These are phyloP conservation scores for Trametes hirsuta DNA, from an alignment of 1,284 basidiomycete genomes.

Conservation along the genomic window DNA sequence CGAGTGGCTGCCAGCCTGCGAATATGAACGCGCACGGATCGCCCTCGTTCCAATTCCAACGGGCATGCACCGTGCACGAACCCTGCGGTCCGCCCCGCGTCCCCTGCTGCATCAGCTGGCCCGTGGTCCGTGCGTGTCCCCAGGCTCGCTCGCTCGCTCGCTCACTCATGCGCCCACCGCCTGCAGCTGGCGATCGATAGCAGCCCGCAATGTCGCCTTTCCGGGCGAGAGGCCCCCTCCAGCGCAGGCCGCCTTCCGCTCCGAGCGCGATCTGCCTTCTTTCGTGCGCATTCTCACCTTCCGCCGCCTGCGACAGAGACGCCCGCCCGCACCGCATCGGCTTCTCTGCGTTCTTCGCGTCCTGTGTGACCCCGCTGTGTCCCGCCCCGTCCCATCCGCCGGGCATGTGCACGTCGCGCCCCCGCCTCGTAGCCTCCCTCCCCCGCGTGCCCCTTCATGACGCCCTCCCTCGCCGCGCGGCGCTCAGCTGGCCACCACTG, in stretches of 20 bases:
- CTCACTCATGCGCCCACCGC: neutral
- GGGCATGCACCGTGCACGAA: neutral
- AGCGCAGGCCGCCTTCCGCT: conserved; percentile 5
- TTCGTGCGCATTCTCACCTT: neutral
- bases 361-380: neutral
- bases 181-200: conserved; percentile 15
- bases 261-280: neutral
- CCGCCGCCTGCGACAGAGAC: neutral
- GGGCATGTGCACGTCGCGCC: neutral
- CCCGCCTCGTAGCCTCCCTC: neutral
- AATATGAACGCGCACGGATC: neutral
- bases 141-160: too few species aligned
- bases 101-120: conserved; percentile 14
- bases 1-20: conserved; percentile 2
- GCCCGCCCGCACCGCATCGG: neutral
- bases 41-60: neutral
- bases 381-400: neutral
- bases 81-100: neutral
- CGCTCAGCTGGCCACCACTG: conserved; percentile 2
- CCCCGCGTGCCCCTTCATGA: too few species aligned
- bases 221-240: neutral
- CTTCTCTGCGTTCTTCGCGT: neutral
- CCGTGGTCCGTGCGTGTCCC: neutral
- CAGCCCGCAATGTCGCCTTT: conserved; percentile 9
- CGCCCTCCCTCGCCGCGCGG: neutral